These are phyloP conservation scores for Phytophthora kernoviae DNA, from an alignment of 352 stramenopile species.

Conservation along the genomic window DNA sequence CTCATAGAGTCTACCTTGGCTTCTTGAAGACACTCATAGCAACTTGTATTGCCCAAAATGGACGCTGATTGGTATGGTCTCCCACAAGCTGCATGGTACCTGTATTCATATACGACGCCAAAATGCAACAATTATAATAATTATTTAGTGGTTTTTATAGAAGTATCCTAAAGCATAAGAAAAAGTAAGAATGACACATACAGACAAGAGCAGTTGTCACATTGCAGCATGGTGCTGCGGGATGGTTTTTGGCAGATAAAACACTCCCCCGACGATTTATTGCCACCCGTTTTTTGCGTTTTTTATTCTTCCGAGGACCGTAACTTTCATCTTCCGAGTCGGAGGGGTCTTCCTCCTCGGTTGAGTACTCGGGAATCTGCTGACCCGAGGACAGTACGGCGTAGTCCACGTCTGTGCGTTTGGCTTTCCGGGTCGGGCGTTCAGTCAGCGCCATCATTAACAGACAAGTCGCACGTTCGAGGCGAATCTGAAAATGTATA, in stretches of 20 bases:
- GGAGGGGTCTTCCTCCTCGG: constrained; percentile 44
- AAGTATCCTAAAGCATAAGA: background rate
- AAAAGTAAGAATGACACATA: constrained; percentile 22
- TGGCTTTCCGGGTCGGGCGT: constrained; percentile 66
- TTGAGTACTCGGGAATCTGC: constrained; percentile 85
- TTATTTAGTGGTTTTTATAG: constrained; percentile 15
- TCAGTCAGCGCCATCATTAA: constrained; percentile 31
- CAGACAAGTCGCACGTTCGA: constrained; percentile 17
- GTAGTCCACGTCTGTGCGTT: constrained; percentile 81
- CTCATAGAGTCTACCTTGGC: constrained; percentile 33
- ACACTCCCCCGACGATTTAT: constrained; percentile 30
- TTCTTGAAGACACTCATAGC: constrained; percentile 75
- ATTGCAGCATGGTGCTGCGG: constrained; percentile 63
- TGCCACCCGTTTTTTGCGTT: constrained; percentile 23
- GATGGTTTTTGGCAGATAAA: constrained; percentile 66
- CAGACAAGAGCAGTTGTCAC: constrained; percentile 74
- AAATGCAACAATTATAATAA: constrained; percentile 27
- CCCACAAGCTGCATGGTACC: constrained; percentile 59
- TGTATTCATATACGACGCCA: constrained; percentile 9
- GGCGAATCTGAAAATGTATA: constrained; percentile 37
- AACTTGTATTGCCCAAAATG: constrained; percentile 78
- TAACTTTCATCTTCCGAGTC: constrained; percentile 64
- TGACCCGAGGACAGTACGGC: constrained; percentile 75
- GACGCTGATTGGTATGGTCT: constrained; percentile 58
- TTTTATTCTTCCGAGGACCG: constrained; percentile 43